Evolutionary conservation across 306 rosid genomes (phyloP).

Genomic region (Ziziphus jujuba): DNA sequence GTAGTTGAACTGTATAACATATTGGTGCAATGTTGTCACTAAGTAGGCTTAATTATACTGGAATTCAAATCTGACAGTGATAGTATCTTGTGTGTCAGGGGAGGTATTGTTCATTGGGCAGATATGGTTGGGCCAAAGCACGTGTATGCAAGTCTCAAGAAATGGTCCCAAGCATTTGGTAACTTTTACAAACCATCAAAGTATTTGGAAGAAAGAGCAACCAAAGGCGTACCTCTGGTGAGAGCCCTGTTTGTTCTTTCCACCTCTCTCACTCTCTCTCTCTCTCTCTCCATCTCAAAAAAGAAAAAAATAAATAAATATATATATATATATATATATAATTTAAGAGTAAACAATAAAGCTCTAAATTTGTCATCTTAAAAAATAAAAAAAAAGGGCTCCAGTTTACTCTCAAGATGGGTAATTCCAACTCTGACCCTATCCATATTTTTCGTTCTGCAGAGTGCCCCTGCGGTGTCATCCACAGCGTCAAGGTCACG

Average conservation of each 20-base stretch:
- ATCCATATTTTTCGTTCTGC: constrained; percentile 29
- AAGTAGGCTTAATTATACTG: not conserved
- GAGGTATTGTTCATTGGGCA: constrained; percentile 92
- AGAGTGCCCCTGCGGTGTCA: constrained; percentile 69
- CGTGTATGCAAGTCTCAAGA: constrained; percentile 68
- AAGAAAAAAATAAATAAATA: no score
- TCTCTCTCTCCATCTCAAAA: not conserved
- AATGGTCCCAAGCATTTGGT: constrained; percentile 79
- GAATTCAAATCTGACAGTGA: not conserved
- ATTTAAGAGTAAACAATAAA: no score
- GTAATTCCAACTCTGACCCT: not conserved
- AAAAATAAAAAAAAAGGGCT: not conserved
- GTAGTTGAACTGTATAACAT: no score
- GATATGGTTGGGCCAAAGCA: constrained; percentile 81
- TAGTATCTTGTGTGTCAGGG: constrained; percentile 48
- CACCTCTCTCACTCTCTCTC: not conserved
- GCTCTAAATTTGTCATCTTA: not conserved
- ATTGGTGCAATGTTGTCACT: no score
- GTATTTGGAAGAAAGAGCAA: constrained; percentile 87
- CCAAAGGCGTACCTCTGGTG: constrained; percentile 82
- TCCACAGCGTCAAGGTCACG: constrained; percentile 52
- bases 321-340: no score
- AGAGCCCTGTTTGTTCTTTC: constrained; percentile 20
- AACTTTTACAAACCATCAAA: constrained; percentile 81
- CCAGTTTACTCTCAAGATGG: no score